These are phyloP conservation scores for Cutaneotrichosporon sp. DNA, from an alignment of 1,284 basidiomycete species.

Conservation along the genomic window DNA sequence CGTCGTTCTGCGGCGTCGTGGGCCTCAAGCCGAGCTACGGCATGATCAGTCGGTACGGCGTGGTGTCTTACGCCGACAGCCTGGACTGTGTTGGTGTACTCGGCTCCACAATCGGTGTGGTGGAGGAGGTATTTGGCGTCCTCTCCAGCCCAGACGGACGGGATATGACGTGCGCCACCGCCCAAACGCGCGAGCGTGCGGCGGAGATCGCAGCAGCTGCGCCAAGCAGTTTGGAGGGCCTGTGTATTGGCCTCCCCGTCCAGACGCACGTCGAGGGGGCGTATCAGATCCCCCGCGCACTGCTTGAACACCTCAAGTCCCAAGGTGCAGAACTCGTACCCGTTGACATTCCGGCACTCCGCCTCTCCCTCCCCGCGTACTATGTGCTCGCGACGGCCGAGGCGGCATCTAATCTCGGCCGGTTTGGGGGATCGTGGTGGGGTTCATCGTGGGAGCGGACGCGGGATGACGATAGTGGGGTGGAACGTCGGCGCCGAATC, in stretches of 20 bases:
- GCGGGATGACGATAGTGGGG: constrained; percentile 55
- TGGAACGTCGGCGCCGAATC: constrained; percentile 60
- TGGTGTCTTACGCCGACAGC: constrained; percentile 90
- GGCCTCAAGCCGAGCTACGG: constrained; percentile 96
- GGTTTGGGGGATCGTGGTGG: constrained; percentile 78
- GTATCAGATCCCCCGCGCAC: constrained; percentile 36
- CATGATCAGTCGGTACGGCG: constrained; percentile 84
- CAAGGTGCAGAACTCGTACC: constrained; percentile 70
- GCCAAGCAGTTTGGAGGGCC: constrained; percentile 22
- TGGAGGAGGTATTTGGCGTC: constrained; percentile 62
- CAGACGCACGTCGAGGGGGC: constrained; percentile 33
- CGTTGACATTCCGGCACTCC: constrained; percentile 74
- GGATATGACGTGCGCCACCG: constrained; percentile 73
- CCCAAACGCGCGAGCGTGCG: constrained; percentile 52
- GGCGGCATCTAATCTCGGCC: constrained; percentile 86
- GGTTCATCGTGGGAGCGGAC: constrained; percentile 56
- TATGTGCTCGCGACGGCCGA: constrained; percentile 94
- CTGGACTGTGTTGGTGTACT: constrained; percentile 91
- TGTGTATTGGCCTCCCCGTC: constrained; percentile 43
- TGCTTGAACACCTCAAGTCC: constrained; percentile 58
- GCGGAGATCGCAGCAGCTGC: neutral
- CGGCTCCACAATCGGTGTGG: constrained; percentile 59
- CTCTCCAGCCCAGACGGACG: constrained; percentile 66
- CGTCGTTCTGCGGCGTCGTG: constrained; percentile 87
- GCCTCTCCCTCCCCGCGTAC: constrained; percentile 83